These are phyloP conservation scores for Cyclospora cayetanensis DNA, from an alignment of 169 alveolate species.

Conservation along the genomic window DNA sequence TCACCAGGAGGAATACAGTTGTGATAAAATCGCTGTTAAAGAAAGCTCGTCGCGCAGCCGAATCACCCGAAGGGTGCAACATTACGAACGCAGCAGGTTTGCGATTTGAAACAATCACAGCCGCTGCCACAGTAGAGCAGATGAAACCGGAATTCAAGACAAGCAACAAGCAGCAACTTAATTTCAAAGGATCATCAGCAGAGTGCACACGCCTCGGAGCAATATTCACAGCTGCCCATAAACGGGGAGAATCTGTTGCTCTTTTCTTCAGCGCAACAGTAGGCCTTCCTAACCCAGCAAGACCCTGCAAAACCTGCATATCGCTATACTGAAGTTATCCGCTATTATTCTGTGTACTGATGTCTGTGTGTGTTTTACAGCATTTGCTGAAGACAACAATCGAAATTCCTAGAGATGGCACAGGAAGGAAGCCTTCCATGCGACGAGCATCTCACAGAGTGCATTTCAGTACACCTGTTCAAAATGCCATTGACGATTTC, in stretches of 20 bases:
- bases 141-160: constrained; percentile 50
- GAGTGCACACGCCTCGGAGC: constrained; percentile 55
- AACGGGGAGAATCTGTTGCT: constrained; percentile 10
- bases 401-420: constrained; percentile 20
- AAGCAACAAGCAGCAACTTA: constrained; percentile 52
- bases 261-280: constrained; percentile 50
- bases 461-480: not conserved
- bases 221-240: constrained; percentile 40
- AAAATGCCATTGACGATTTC: not conserved
- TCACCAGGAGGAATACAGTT: constrained; percentile 46
- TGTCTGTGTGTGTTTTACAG: not conserved
- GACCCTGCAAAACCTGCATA: not conserved
- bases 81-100: constrained; percentile 42
- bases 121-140: not conserved
- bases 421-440: constrained; percentile 8
- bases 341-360: no score
- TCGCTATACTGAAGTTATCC: not conserved
- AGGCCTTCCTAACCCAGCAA: not conserved
- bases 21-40: constrained; percentile 1
- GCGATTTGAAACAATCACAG: constrained; percentile 47
- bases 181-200: constrained; percentile 50
- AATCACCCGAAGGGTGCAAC: constrained; percentile 70
- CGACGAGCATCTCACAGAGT: constrained; percentile 46
- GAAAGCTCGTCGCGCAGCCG: constrained; percentile 57
- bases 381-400: constrained; percentile 17